Base-by-base conservation (phyloP, 176 grass and related monocot species). In the Oryza australiensis region DNA sequence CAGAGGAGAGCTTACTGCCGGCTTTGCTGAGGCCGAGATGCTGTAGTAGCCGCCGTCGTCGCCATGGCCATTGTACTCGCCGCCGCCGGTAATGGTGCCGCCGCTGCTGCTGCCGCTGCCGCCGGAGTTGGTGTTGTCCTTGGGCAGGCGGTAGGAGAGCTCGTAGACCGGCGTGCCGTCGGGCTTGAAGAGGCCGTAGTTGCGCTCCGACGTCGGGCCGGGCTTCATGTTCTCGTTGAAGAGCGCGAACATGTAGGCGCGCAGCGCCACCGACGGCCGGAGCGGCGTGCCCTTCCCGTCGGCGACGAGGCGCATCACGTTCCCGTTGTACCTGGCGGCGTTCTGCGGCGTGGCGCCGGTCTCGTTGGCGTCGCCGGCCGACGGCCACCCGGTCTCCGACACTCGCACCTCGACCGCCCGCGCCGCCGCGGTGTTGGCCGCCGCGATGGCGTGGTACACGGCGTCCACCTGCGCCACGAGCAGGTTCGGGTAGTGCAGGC, bases 171-270 rank as follows among this genome's bases (percentile, higher is more conserved):
- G 85, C 46, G 87, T 86, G 41, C 93, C 93, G 43, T 95, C 87
- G 0, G 90, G 87, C 79, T 90, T 84, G 84, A 90, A 88, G 32
- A 95, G 80, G 0, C 87, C 93, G 26, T 90, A 96, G 71, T 93
- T 96, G 7, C 94, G 73, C 90, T 96, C 94, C 10, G 94, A 96
- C 0, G 80, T 75, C 3, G 90, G 90, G 9, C 94, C 94, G 8
- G 86, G 72, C 80, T 96, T 91, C 83, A 84, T 78, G 68, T 93
- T 93, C 83, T 96, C 94, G 77, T 96, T 96, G 80, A 96, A 96
- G 38, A 96, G 75, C 41, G 94, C 88, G 62, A 96, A 96, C 29
- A 96, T 73, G 78, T 93, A 96, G 12, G 70, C 88, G 28, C 85
- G 78, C 28, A 95, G 59, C 40, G 87, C 72, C 41, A 64, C 33